phyloP scores from a whole-genome alignment of 768 basidiomycete genomes.

The Lactifluus pinguis region DNA sequence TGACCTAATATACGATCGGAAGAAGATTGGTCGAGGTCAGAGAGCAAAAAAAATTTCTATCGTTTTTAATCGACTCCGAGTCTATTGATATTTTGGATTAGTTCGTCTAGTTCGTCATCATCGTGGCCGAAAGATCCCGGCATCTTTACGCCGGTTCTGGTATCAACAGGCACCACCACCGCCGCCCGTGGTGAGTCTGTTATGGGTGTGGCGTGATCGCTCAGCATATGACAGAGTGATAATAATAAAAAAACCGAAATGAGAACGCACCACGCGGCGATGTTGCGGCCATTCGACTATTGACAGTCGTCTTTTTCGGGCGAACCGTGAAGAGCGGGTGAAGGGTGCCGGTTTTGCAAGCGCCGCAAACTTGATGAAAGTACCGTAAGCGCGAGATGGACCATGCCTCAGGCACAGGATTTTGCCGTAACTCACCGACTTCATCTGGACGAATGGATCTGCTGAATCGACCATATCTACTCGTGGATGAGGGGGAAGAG shows the following conservation, averaged over 20 bases:
- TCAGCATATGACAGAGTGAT: neutral
- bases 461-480: conserved; percentile 64
- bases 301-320: conserved; percentile 6
- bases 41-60: neutral
- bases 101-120: neutral
- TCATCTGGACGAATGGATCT: conserved; percentile 62
- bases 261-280: conserved; percentile 14
- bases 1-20: neutral
- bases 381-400: neutral
- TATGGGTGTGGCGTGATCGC: neutral
- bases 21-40: neutral
- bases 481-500: neutral
- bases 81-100: neutral
- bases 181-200: neutral
- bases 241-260: neutral
- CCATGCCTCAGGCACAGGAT: neutral
- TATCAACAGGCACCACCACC: neutral
- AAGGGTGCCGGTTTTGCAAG: conserved; percentile 51
- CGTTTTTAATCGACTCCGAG: neutral
- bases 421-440: conserved; percentile 39
- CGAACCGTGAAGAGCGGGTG: conserved; percentile 41
- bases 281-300: conserved; percentile 12
- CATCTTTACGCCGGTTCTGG: neutral
- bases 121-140: conserved; percentile 5
- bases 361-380: conserved; percentile 47